A percentile compares a stretch with the other conserved stretches of the same genome.
These are phyloP conservation scores for Fusarium sp. DNA, from an alignment of 2,329 filamentous ascomycete species.

Conservation along the genomic window DNA sequence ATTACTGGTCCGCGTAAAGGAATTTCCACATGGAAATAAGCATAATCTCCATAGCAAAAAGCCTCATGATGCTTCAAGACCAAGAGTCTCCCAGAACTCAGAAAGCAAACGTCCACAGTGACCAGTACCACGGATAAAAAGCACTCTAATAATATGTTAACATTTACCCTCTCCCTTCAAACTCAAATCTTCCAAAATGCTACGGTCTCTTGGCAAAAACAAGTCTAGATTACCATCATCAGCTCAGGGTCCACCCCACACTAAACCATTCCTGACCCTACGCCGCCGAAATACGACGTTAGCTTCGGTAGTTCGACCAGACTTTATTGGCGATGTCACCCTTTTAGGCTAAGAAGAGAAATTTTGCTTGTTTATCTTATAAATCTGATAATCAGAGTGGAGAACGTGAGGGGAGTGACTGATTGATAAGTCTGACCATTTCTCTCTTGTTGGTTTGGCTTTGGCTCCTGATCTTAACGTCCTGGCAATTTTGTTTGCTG, in stretches of 20 bases:
- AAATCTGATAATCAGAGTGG: conserved; percentile 22
- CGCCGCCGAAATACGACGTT: background rate
- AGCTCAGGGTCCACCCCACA: background rate
- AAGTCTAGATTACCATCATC: background rate
- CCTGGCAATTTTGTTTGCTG: background rate
- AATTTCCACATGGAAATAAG: background rate
- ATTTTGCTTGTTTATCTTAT: conserved; percentile 1
- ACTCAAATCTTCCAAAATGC: background rate
- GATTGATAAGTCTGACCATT: background rate
- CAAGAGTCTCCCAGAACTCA: too few relatives aligned
- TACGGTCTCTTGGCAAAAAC: background rate
- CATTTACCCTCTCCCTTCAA: background rate
- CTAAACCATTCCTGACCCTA: background rate
- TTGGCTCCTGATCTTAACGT: background rate
- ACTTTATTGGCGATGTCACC: background rate
- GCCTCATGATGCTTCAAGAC: background rate
- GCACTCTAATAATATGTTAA: background rate
- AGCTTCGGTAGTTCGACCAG: background rate
- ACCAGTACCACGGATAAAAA: accelerated
- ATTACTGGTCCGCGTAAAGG: too few relatives aligned
- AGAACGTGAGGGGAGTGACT: background rate
- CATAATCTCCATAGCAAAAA: background rate
- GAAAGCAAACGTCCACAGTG: too few relatives aligned
- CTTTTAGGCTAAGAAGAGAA: background rate
- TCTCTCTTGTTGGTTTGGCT: background rate